Conservation (phyloP, 805 yeast genomes). For the Danielia reshetovae region DNA sequence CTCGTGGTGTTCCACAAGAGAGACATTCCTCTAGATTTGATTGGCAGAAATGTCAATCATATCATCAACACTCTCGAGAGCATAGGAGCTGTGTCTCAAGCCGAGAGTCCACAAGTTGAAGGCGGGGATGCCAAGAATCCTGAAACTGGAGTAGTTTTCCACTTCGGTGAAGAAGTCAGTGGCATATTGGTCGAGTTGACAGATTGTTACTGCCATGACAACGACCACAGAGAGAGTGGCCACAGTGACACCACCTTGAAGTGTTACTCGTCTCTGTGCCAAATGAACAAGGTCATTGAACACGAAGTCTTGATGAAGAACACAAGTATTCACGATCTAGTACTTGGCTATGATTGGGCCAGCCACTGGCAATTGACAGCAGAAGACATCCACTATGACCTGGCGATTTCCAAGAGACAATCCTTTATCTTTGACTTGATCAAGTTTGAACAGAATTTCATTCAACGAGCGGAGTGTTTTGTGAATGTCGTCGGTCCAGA, state of each 20-base stretch:
- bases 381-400: slow-evolving; percentile 46
- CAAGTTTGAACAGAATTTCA: slow-evolving; percentile 64
- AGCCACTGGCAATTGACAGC: slow-evolving; percentile 60
- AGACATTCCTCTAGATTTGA: slow-evolving; percentile 45
- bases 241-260: neutral
- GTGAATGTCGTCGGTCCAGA: slow-evolving; percentile 45
- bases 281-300: slow-evolving; percentile 20
- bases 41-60: slow-evolving; percentile 49
- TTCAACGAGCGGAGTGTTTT: slow-evolving; percentile 63
- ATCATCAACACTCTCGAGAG: slow-evolving; percentile 40
- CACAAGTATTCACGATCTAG: slow-evolving; percentile 19
- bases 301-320: slow-evolving; percentile 15
- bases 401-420: slow-evolving; percentile 58
- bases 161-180: slow-evolving; percentile 14
- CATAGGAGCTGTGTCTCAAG: slow-evolving; percentile 30
- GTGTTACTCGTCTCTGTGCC: slow-evolving; percentile 34
- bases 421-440: slow-evolving; percentile 74
- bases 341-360: slow-evolving; percentile 54
- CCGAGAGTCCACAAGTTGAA: neutral
- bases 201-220: slow-evolving; percentile 40
- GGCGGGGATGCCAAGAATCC: neutral
- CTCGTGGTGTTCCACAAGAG: slow-evolving; percentile 50
- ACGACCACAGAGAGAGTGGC: slow-evolving; percentile 6
- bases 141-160: neutral
- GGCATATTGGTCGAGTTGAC: slow-evolving; percentile 46